These are phyloP conservation scores for Gloeopeniophorella convolvens DNA, from an alignment of 768 basidiomycete species.

Conservation along the genomic window DNA sequence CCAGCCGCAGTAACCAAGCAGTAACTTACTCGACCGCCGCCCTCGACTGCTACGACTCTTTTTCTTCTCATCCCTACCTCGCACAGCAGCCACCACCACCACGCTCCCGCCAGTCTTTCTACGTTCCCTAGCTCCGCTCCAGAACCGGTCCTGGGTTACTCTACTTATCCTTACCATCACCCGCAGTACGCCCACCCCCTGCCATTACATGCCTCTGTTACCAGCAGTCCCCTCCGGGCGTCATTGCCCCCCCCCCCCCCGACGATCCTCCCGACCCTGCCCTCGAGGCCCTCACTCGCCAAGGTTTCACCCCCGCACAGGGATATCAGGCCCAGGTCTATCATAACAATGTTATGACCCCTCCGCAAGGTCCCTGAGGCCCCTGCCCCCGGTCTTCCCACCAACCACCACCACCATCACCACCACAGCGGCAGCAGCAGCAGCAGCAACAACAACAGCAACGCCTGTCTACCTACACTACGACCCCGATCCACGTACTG, in stretches of 20 bases:
- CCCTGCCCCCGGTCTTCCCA: no score
- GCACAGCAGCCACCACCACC: conserved; percentile 22
- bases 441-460: conserved; percentile 18
- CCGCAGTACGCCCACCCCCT: conserved; percentile 29
- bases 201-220: conserved; percentile 38
- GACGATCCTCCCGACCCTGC: conserved; percentile 44
- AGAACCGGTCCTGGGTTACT: conserved; percentile 22
- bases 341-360: conserved; percentile 36
- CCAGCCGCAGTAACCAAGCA: no score
- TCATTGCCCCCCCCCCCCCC: conserved; percentile 40
- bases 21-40: conserved; percentile 26
- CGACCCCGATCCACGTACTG: conserved; percentile 16
- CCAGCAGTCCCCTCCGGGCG: conserved; percentile 44
- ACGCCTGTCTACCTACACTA: conserved; percentile 20
- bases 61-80: conserved; percentile 27
- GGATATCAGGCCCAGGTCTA: conserved; percentile 76
- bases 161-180: conserved; percentile 29
- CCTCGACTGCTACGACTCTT: conserved; percentile 42
- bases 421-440: conserved; percentile 30
- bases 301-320: conserved; percentile 68
- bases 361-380: conserved; percentile 21
- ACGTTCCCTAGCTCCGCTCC: conserved; percentile 26
- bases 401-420: no score
- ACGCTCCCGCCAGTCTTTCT: conserved; percentile 37
- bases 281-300: conserved; percentile 38